phyloP scores from a whole-genome alignment of 164 flowering plant genomes.

The Litsea cubeba region DNA sequence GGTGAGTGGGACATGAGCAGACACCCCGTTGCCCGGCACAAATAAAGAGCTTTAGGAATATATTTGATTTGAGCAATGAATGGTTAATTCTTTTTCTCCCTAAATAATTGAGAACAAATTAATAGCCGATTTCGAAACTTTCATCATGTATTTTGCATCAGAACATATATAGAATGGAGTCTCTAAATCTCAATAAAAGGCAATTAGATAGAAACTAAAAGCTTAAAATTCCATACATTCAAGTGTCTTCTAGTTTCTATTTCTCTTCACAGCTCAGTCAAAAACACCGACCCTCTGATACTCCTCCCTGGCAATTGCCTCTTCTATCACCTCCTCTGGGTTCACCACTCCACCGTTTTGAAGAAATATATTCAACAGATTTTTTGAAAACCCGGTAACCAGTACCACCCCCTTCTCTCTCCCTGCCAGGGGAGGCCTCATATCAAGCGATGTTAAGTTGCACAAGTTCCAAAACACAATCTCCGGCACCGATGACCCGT shows the following conservation, averaged over 20 bases:
- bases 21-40: no score
- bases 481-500: conserved; percentile 33
- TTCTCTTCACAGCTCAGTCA: conserved; percentile 24
- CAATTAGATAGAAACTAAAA: neutral
- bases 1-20: no score
- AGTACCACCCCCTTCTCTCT: conserved; percentile 42
- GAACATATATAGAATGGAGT: no score
- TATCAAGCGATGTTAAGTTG: no score
- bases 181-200: no score
- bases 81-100: no score
- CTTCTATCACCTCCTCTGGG: conserved; percentile 38
- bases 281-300: conserved; percentile 31
- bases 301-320: conserved; percentile 30
- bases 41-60: no score
- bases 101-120: no score
- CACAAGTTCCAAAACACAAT: conserved; percentile 47
- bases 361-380: conserved; percentile 39
- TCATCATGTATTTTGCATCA: no score
- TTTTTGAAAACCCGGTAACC: conserved; percentile 57
- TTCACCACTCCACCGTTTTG: conserved; percentile 29
- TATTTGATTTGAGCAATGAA: no score
- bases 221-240: no score
- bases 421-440: conserved; percentile 12
- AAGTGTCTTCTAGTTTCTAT: neutral
- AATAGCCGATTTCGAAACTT: no score